Conservation (phyloP, 2,329 filamentous ascomycete species). For the Ophiostoma ips region DNA sequence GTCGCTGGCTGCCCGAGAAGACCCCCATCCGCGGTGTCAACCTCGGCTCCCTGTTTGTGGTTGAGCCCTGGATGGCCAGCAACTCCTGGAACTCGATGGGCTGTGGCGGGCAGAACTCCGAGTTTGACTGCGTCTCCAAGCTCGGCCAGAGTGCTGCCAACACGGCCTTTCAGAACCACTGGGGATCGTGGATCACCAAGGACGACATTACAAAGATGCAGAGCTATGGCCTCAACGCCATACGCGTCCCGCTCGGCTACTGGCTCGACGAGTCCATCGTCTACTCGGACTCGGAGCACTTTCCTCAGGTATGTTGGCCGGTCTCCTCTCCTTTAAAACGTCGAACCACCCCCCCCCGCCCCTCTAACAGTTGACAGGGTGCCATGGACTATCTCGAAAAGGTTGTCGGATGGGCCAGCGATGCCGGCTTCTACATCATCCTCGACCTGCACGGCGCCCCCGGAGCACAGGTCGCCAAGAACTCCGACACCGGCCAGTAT, state of each 20-base stretch:
- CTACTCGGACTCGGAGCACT: constrained; percentile 23
- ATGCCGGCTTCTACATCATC: constrained; percentile 37
- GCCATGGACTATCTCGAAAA: constrained; percentile 29
- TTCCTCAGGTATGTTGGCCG: constrained; percentile 28
- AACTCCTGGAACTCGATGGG: constrained; percentile 33
- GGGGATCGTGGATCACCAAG: constrained; percentile 34
- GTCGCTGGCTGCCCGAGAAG: constrained; percentile 7
- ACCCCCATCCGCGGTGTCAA: constrained; percentile 33
- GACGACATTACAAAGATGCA: constrained; percentile 35
- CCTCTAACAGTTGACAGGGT: not conserved
- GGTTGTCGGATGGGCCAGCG: constrained; percentile 33
- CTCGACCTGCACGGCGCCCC: constrained; percentile 39
- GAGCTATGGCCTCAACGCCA: constrained; percentile 36
- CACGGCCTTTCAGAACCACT: constrained; percentile 34
- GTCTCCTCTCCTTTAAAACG: not conserved
- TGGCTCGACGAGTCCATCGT: constrained; percentile 39
- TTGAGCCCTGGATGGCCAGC: constrained; percentile 39
- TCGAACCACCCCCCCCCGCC: too few relatives aligned
- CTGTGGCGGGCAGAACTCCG: constrained; percentile 30
- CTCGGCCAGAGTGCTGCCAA: constrained; percentile 33
- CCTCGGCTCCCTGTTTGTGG: constrained; percentile 21
- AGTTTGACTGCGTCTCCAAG: constrained; percentile 39
- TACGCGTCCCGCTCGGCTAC: constrained; percentile 41
- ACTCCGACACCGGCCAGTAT: constrained; percentile 33
- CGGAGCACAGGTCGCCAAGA: constrained; percentile 28